Evolutionary conservation across 2,329 filamentous ascomycete genomes (phyloP).

Genomic region (Neophaeococcomyces mojaviensis): DNA sequence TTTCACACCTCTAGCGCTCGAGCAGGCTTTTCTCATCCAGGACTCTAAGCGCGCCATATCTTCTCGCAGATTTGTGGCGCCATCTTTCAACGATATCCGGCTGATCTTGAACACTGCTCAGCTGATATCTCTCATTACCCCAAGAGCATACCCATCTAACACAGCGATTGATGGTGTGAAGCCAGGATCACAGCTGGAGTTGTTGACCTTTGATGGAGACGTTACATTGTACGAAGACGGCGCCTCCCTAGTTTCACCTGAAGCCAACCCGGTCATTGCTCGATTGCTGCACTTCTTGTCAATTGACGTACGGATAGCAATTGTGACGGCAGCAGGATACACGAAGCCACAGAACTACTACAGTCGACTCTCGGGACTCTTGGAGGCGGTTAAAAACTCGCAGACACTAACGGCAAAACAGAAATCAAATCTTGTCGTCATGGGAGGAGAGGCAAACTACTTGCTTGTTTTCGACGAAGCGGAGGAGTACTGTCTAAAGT

Average conservation of each 20-base stretch:
- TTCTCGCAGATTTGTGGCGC: slow-evolving; percentile 82
- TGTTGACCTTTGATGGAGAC: slow-evolving; percentile 96
- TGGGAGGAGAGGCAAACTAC: slow-evolving; percentile 95
- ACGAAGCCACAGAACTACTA: slow-evolving; percentile 82
- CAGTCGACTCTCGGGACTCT: slow-evolving; percentile 73
- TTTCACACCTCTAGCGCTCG: slow-evolving; percentile 79
- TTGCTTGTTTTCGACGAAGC: slow-evolving; percentile 69
- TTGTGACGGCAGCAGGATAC: slow-evolving; percentile 95
- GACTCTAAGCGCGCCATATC: slow-evolving; percentile 81
- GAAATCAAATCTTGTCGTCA: slow-evolving; percentile 75
- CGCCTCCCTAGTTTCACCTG: slow-evolving; percentile 56
- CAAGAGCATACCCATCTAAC: slow-evolving; percentile 10
- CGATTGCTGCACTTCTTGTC: slow-evolving; percentile 63
- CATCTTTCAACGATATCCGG: slow-evolving; percentile 93
- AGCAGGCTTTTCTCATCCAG: slow-evolving; percentile 86
- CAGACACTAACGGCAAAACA: slow-evolving; percentile 54
- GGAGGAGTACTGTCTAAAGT: slow-evolving; percentile 59
- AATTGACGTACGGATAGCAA: slow-evolving; percentile 76
- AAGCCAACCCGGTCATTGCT: slow-evolving; percentile 68
- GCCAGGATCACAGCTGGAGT: slow-evolving; percentile 60
- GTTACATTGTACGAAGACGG: slow-evolving; percentile 94
- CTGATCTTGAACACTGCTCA: slow-evolving; percentile 92
- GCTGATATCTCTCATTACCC: slow-evolving; percentile 75
- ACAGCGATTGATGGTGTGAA: slow-evolving; percentile 2
- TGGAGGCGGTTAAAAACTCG: slow-evolving; percentile 66